These are phyloP conservation scores for Nicotiana tabacum DNA, from an alignment of 257 asterid genomes.

Conservation along the genomic window DNA sequence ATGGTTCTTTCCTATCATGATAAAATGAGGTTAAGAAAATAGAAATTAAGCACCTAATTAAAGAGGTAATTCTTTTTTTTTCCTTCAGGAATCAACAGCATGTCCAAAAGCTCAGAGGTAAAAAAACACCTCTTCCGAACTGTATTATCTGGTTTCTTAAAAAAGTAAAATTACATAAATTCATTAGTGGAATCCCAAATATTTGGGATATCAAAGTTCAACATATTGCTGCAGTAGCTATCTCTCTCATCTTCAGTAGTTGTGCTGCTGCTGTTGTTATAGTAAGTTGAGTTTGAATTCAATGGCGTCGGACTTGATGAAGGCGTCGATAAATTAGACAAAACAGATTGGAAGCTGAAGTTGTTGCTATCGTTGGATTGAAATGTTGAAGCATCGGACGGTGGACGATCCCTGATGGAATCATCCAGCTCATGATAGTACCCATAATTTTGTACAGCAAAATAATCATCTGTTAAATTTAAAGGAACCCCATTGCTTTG, in stretches of 20 bases:
- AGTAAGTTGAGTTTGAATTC: slow-evolving; percentile 40
- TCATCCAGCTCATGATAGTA: slow-evolving; percentile 34
- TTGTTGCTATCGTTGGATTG: slow-evolving; percentile 43
- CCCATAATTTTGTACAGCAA: slow-evolving; percentile 27
- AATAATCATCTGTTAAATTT: slow-evolving; percentile 27
- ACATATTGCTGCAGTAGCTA: slow-evolving; percentile 54
- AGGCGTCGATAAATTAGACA: slow-evolving; percentile 62
- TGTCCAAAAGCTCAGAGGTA: background rate
- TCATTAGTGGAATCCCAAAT: slow-evolving; percentile 43
- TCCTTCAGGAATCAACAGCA: background rate
- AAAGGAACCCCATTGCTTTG: slow-evolving; percentile 25
- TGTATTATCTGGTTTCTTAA: background rate
- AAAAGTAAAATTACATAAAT: slow-evolving; percentile 34
- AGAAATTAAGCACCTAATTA: background rate
- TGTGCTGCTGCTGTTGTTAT: slow-evolving; percentile 26
- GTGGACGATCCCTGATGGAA: slow-evolving; percentile 21
- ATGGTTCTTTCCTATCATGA: background rate
- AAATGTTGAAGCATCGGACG: slow-evolving; percentile 45
- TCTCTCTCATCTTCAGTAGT: slow-evolving; percentile 56
- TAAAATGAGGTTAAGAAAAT: background rate
- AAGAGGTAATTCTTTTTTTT: background rate
- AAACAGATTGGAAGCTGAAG: slow-evolving; percentile 52
- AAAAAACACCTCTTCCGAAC: background rate
- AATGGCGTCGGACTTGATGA: slow-evolving; percentile 56
- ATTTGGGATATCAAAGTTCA: slow-evolving; percentile 54